A percentile compares a stretch with the other conserved stretches of the same genome.
Conservation (phyloP, 2,329 filamentous ascomycete genomes). For the Grosmannia clavigera region DNA sequence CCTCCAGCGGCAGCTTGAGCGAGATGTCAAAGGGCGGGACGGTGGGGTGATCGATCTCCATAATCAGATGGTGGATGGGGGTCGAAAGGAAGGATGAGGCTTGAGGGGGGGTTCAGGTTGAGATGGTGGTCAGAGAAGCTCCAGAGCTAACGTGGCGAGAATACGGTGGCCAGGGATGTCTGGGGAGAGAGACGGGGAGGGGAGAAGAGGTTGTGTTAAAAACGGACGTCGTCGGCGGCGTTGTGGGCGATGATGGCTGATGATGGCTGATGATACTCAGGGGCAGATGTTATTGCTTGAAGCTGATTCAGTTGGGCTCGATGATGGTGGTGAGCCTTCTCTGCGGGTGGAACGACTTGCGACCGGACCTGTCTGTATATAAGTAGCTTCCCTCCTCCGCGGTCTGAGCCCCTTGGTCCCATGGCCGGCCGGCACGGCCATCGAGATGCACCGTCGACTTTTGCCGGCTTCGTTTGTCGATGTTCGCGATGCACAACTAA, state of each 20-base stretch:
- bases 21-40: background rate
- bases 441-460: conserved; percentile 2
- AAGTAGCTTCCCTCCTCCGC: background rate
- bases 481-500: background rate
- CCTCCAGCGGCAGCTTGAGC: background rate
- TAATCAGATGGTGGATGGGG: background rate
- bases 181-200: background rate
- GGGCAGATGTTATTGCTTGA: background rate
- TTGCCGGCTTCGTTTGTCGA: background rate
- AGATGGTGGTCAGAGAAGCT: background rate
- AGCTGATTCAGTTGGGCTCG: background rate
- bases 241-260: too few relatives aligned
- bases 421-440: background rate
- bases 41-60: conserved; percentile 3
- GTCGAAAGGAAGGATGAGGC: background rate
- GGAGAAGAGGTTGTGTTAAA: background rate
- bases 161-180: background rate
- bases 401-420: background rate
- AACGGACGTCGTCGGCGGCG: background rate
- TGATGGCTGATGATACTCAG: background rate
- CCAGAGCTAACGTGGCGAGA: background rate
- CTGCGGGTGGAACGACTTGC: background rate
- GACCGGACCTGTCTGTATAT: conserved; percentile 1
- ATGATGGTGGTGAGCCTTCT: background rate
- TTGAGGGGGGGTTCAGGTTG: background rate